These are phyloP conservation scores for Monascus ruber DNA, from an alignment of 2,329 filamentous ascomycete species.

Conservation along the genomic window DNA sequence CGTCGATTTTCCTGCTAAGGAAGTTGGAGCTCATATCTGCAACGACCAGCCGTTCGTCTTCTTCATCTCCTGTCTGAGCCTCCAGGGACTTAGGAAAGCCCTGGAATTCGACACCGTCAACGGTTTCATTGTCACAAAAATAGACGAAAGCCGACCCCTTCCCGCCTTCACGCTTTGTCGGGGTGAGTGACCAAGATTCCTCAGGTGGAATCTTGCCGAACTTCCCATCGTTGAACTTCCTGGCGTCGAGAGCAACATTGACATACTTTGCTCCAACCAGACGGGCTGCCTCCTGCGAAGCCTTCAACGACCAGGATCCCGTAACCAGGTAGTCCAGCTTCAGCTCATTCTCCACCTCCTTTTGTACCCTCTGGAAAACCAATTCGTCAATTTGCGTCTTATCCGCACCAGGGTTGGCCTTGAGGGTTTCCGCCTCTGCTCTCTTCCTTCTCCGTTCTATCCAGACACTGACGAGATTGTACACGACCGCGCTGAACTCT, in stretches of 20 bases:
- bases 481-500: conserved; percentile 71
- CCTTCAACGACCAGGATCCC: conserved; percentile 83
- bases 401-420: conserved; percentile 30
- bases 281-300: conserved; percentile 67
- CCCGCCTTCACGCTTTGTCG: conserved; percentile 45
- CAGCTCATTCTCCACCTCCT: conserved; percentile 57
- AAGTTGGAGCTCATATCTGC: conserved; percentile 96
- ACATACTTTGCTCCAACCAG: conserved; percentile 64
- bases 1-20: conserved; percentile 64
- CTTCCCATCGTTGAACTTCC: conserved; percentile 60
- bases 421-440: conserved; percentile 45
- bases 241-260: conserved; percentile 62
- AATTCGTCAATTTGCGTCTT: conserved; percentile 44
- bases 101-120: conserved; percentile 81
- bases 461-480: conserved; percentile 78
- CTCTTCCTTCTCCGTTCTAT: conserved; percentile 55
- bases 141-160: conserved; percentile 60
- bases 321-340: conserved; percentile 85
- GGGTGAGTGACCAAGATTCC: conserved; percentile 60
- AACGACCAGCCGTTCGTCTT: conserved; percentile 63
- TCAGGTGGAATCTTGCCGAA: conserved; percentile 76
- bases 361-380: conserved; percentile 49
- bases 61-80: conserved; percentile 41
- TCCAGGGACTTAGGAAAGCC: conserved; percentile 55
- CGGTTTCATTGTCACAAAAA: conserved; percentile 74